Base-by-base conservation (phyloP, 2,329 filamentous ascomycete genomes). In the Ascocoryne sarcoides region DNA sequence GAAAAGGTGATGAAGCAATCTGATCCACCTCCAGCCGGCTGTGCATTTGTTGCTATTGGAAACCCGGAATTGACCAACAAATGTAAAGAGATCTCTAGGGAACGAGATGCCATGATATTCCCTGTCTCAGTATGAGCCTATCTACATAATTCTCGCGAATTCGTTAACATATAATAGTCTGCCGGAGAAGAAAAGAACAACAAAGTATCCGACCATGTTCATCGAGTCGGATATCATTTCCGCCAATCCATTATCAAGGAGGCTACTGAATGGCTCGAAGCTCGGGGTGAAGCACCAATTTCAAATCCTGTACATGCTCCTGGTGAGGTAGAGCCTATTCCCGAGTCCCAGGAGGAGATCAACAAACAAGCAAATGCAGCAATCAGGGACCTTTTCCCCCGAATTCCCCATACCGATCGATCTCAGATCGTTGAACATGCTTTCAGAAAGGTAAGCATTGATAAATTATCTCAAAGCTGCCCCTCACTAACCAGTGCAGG, bases 11-110 rank as follows among this genome's bases (percentile, higher is more conserved):
- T 73, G 15, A 67, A 65, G 47, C 54, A 69, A 29, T 62, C 58
- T 37, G 60, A 61, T 2, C 75, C 77, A 10, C 12, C 23, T 7
- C 76, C 76, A 9, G 73, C 75, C 1, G 76, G 75, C 32, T 81
- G 75, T 54, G 69, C 72, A 46, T 81, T 79, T 54, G 69, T 82
- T 32, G 74, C 77, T 21, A 70, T 73, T 37, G 77, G 77, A 36
- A 73, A 81, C 48, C 77, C 76, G 16, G 65, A 70, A 46, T 61
- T 82, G 53, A 80, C 76, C 4, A 65, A 63, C 40, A 62, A 67
- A 32, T 82, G 78, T 65, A 82, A 82, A 59, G 77, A 82, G 51
- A 58, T 80, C 15, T 82, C 77, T 1, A 68, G 78, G 47, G 72
- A 78, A 50, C 65, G 67, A 37, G 76, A 69, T 50, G 75, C 74